A percentile compares a stretch with the other conserved stretches of the same genome.
Conservation (phyloP, 345 rosid species). For the Crucihimalaya himalaica region DNA sequence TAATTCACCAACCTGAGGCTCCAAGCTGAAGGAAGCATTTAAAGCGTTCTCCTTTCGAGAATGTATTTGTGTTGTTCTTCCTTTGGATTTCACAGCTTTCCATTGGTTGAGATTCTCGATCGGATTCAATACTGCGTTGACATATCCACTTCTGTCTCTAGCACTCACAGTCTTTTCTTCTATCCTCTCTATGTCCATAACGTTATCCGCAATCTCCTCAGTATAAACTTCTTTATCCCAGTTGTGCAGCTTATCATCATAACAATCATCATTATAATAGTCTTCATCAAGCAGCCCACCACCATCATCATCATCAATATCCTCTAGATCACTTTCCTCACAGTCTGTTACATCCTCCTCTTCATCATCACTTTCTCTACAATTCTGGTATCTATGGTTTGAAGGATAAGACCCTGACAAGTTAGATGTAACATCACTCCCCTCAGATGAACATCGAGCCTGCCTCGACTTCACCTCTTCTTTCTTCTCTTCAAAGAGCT, state of each 20-base stretch:
- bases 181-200: slow-evolving; percentile 27
- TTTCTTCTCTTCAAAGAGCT: slow-evolving; percentile 39
- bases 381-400: slow-evolving; percentile 71
- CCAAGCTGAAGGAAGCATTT: slow-evolving; percentile 42
- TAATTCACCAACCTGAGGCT: slow-evolving; percentile 43
- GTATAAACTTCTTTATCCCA: slow-evolving; percentile 32
- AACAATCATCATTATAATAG: slow-evolving; percentile 27
- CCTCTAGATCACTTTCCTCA: slow-evolving; percentile 49
- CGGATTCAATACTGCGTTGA: slow-evolving; percentile 73
- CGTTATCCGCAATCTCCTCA: slow-evolving; percentile 39
- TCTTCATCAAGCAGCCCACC: slow-evolving; percentile 32
- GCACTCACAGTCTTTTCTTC: slow-evolving; percentile 42
- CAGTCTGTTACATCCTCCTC: slow-evolving; percentile 50
- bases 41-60: slow-evolving; percentile 61
- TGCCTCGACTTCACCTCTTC: slow-evolving; percentile 39
- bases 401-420: slow-evolving; percentile 66
- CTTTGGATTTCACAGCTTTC: slow-evolving; percentile 81
- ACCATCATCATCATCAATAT: slow-evolving; percentile 25
- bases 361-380: slow-evolving; percentile 70
- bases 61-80: slow-evolving; percentile 40
- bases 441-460: slow-evolving; percentile 57
- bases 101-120: slow-evolving; percentile 91
- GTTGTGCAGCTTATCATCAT: slow-evolving; percentile 26
- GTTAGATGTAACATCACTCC: slow-evolving; percentile 53
- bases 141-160: slow-evolving; percentile 61